Conservation (phyloP, 306 rosid species). For the Ziziphus jujuba region DNA sequence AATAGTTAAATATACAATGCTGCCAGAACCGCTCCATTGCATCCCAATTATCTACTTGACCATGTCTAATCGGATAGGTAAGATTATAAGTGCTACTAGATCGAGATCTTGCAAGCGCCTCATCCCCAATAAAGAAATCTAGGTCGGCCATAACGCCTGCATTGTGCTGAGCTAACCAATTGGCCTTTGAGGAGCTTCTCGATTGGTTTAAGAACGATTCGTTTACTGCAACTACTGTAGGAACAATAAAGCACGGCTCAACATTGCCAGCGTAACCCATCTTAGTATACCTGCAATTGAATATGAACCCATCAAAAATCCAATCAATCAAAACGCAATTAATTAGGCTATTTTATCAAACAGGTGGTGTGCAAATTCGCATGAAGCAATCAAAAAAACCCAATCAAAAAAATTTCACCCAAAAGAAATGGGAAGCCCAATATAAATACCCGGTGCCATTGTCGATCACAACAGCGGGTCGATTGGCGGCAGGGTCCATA, state of each 20-base stretch:
- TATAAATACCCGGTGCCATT: constrained; percentile 87
- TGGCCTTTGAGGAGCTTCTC: constrained; percentile 67
- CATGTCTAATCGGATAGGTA: constrained; percentile 75
- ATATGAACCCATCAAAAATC: background rate
- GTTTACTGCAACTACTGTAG: constrained; percentile 85
- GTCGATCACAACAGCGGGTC: constrained; percentile 96
- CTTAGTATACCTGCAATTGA: constrained; percentile 73
- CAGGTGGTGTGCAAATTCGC: constrained; percentile 6
- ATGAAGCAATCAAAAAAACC: background rate
- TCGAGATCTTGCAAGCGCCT: constrained; percentile 75
- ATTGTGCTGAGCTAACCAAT: constrained; percentile 85
- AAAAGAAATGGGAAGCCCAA: background rate
- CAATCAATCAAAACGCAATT: constrained; percentile 10
- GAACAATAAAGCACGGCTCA: constrained; percentile 88
- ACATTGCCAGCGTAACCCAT: constrained; percentile 99
- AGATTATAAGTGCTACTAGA: constrained; percentile 84
- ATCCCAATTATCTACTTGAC: constrained; percentile 97
- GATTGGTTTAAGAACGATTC: constrained; percentile 85
- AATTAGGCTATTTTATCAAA: constrained; percentile 20
- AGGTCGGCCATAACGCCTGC: constrained; percentile 99
- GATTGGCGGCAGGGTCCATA: constrained; percentile 93
- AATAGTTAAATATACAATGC: constrained; percentile 87
- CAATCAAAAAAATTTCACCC: background rate
- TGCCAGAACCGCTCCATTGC: constrained; percentile 99
- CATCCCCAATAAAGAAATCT: constrained; percentile 96